Percentiles rank a stretch among this genome's conserved stretches.
Conservation (phyloP, 208 protist species). For the Willaertia magna region DNA sequence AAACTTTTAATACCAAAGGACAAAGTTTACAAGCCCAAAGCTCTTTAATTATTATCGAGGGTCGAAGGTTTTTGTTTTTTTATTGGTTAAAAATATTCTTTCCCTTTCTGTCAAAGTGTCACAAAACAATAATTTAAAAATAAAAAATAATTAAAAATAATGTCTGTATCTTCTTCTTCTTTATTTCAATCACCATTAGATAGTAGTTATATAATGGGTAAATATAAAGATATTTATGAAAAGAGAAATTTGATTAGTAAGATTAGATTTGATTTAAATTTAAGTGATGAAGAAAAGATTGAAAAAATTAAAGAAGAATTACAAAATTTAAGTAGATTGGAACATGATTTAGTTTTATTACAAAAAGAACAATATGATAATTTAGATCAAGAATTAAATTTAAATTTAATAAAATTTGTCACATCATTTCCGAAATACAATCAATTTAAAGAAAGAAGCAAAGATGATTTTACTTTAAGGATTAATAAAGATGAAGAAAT, state of each 20-base stretch:
- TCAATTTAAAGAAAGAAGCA: too few relatives aligned
- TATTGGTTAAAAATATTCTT: too few relatives aligned
- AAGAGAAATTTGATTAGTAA: not conserved
- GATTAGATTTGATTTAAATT: not conserved
- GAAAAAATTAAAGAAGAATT: not conserved
- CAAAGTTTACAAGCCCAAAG: too few relatives aligned
- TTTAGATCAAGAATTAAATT: not conserved
- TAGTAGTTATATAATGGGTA: not conserved
- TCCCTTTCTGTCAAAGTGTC: too few relatives aligned
- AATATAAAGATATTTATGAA: not conserved
- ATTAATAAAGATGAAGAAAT: not conserved
- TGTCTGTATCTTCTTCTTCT: too few relatives aligned
- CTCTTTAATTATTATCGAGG: too few relatives aligned
- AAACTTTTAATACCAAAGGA: too few relatives aligned
- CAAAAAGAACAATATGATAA: not conserved
- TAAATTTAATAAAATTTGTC: not conserved
- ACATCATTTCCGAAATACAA: not conserved
- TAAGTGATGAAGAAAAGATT: not conserved
- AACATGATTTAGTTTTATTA: not conserved
- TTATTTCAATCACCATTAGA: too few relatives aligned
- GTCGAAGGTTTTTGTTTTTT: too few relatives aligned
- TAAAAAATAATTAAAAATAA: too few relatives aligned
- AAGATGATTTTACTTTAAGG: not conserved
- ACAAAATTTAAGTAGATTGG: not conserved
- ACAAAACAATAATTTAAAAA: too few relatives aligned